phyloP scores from a whole-genome alignment of 2,329 filamentous ascomycete genomes.

The Trichoderma simmonsii region DNA sequence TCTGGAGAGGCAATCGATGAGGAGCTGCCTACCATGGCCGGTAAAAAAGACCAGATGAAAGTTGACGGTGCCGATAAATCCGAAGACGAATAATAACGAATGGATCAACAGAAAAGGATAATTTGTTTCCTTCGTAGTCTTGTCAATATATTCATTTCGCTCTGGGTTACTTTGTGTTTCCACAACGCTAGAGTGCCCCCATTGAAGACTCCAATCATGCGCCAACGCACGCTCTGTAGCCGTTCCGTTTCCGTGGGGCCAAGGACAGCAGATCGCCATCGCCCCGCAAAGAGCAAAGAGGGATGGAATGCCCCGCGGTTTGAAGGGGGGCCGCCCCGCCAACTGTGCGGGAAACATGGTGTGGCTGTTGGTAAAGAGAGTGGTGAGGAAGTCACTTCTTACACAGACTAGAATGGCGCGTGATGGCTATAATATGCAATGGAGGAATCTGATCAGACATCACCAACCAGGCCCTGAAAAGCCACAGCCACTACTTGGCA shows the following conservation, averaged over 20 bases:
- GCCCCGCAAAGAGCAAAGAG: not conserved
- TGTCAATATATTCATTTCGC: too few relatives aligned
- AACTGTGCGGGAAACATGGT: not conserved
- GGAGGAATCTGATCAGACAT: not conserved
- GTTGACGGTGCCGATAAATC: too few relatives aligned
- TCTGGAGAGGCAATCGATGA: too few relatives aligned
- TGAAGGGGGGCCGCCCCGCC: not conserved
- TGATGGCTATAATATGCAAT: not conserved
- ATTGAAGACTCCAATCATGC: too few relatives aligned
- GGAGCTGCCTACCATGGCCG: too few relatives aligned
- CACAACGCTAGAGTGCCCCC: too few relatives aligned
- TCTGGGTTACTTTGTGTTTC: too few relatives aligned
- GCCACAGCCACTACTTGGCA: not conserved
- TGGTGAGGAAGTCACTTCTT: not conserved
- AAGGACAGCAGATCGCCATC: not conserved
- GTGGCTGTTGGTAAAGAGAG: not conserved
- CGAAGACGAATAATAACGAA: too few relatives aligned
- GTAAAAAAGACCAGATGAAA: too few relatives aligned
- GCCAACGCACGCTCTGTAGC: too few relatives aligned
- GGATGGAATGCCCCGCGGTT: not conserved
- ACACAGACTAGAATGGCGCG: not conserved
- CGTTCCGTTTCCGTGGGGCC: not conserved
- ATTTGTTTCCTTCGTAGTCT: too few relatives aligned
- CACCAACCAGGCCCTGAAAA: not conserved
- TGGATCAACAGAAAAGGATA: too few relatives aligned